A percentile compares a stretch with the other conserved stretches of the same genome.
These are phyloP conservation scores for Pulveroboletus sp. DNA, from an alignment of 768 basidiomycete species.

Conservation along the genomic window DNA sequence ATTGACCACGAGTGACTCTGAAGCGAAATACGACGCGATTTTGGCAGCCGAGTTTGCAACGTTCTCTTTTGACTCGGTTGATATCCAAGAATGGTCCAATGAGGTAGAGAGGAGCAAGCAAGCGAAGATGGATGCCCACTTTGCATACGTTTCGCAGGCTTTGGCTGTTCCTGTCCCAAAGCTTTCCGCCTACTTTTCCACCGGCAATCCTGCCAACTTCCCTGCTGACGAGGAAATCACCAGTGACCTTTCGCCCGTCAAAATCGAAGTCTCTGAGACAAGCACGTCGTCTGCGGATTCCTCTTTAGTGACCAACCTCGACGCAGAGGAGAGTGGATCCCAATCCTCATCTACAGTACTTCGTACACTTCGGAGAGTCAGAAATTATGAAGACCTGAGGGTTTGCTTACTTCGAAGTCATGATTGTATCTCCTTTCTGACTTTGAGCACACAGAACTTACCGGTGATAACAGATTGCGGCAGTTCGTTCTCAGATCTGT, in stretches of 20 bases:
- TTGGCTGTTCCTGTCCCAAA: constrained; percentile 8
- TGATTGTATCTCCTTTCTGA: not conserved
- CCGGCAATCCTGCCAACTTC: not conserved
- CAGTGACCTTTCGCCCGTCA: not conserved
- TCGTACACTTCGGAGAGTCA: constrained; percentile 6
- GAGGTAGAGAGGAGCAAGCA: constrained; percentile 11
- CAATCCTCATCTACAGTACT: not conserved
- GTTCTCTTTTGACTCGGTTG: constrained; percentile 9
- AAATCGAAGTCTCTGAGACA: constrained; percentile 1
- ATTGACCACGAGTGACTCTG: not conserved
- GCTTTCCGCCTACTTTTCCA: constrained; percentile 2
- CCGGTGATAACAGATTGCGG: not conserved
- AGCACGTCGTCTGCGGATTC: constrained; percentile 6
- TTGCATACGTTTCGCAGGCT: constrained; percentile 8
- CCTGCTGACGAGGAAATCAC: not conserved
- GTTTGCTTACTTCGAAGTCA: not conserved
- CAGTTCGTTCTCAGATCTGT: constrained; percentile 1
- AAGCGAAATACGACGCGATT: constrained; percentile 9
- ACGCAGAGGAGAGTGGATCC: not conserved
- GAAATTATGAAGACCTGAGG: not conserved
- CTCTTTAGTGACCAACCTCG: constrained; percentile 4
- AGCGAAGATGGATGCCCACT: constrained; percentile 10
- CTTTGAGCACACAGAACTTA: not conserved
- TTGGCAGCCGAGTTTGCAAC: constrained; percentile 5
- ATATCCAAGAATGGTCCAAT: constrained; percentile 13